phyloP scores from a whole-genome alignment of 257 asterid species.

The Scutellaria barbata region DNA sequence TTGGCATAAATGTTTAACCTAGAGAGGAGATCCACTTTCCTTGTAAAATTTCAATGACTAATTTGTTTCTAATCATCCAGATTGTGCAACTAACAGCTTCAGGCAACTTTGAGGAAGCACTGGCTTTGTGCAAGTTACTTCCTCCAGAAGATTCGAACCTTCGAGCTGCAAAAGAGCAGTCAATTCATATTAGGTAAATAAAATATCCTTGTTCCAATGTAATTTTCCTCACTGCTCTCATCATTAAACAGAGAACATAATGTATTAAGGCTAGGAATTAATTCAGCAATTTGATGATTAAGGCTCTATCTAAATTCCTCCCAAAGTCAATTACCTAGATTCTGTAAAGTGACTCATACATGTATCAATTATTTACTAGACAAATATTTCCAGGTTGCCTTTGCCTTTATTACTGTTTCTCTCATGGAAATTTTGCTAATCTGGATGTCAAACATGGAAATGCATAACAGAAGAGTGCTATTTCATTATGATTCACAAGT shows the following conservation, averaged over 20 bases:
- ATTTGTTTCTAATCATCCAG: conserved; percentile 53
- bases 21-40: conserved; percentile 16
- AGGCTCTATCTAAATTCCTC: background rate
- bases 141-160: conserved; percentile 97
- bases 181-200: conserved; percentile 85
- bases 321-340: conserved; percentile 20
- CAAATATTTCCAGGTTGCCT: background rate
- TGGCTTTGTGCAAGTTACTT: conserved; percentile 92
- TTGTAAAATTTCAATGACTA: conserved; percentile 11
- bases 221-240: background rate
- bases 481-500: background rate
- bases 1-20: conserved; percentile 25
- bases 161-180: conserved; percentile 94
- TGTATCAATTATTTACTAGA: background rate
- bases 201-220: conserved; percentile 14
- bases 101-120: conserved; percentile 96
- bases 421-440: background rate
- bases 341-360: background rate
- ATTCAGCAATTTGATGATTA: conserved; percentile 5
- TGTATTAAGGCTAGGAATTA: conserved; percentile 18
- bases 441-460: conserved; percentile 2
- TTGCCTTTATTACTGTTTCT: conserved; percentile 13
- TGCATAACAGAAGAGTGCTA: background rate
- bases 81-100: conserved; percentile 98
- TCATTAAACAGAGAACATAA: background rate